phyloP scores from a whole-genome alignment of 108 stramenopile species.

The Fragilariopsis cylindrus region DNA sequence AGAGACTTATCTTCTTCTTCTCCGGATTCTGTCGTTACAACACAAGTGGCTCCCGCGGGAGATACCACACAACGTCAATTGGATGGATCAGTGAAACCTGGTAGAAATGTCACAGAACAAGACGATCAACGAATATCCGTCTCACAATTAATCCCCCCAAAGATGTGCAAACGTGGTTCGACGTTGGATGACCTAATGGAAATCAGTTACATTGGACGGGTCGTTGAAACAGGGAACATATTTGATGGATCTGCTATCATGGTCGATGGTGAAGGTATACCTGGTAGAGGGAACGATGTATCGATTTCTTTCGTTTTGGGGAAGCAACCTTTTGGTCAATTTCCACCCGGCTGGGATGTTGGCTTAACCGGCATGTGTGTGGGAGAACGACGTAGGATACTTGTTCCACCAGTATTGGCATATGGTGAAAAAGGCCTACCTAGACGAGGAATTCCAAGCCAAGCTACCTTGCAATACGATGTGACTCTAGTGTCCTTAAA shows the following conservation, averaged over 20 bases:
- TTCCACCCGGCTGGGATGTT: constrained; percentile 89
- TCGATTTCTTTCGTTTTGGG: constrained; percentile 82
- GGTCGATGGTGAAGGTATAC: constrained; percentile 74
- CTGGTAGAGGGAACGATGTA: constrained; percentile 84
- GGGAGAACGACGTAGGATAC: constrained; percentile 75
- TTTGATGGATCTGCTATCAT: constrained; percentile 83
- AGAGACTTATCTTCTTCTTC: constrained; percentile 32
- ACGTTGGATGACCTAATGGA: constrained; percentile 76
- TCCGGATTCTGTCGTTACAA: constrained; percentile 39
- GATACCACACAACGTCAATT: constrained; percentile 72
- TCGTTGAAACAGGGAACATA: constrained; percentile 70
- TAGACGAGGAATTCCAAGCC: constrained; percentile 74
- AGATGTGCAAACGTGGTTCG: constrained; percentile 67
- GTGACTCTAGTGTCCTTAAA: constrained; percentile 80
- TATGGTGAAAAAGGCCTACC: constrained; percentile 78
- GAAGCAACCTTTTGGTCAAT: constrained; percentile 88
- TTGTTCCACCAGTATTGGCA: constrained; percentile 81
- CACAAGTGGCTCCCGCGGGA: constrained; percentile 79
- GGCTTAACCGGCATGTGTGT: constrained; percentile 67
- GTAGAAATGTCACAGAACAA: constrained; percentile 48
- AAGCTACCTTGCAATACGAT: constrained; percentile 85
- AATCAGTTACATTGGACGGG: constrained; percentile 72
- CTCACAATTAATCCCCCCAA: constrained; percentile 72
- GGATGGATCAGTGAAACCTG: constrained; percentile 57
- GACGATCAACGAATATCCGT: constrained; percentile 73